phyloP scores from a whole-genome alignment of 495 filamentous ascomycete genomes.

The Darksidea phi region DNA sequence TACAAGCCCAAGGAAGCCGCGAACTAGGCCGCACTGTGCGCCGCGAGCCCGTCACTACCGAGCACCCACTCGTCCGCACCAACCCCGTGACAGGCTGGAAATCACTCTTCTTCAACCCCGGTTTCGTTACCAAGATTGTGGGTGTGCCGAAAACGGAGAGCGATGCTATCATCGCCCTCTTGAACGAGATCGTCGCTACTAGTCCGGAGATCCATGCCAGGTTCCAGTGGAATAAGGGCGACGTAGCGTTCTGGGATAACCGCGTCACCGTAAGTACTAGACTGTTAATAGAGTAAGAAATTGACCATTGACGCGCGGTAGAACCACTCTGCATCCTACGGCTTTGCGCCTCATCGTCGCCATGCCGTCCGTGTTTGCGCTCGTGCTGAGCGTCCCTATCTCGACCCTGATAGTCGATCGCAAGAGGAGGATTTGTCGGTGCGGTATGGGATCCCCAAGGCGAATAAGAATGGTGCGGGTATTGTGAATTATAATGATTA shows the following conservation, averaged over 20 bases:
- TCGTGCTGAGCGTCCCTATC: slow-evolving; percentile 57
- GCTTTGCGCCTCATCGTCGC: slow-evolving; percentile 61
- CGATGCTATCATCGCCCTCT: slow-evolving; percentile 62
- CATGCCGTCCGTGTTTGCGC: slow-evolving; percentile 62
- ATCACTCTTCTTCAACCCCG: slow-evolving; percentile 75
- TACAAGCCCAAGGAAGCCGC: slow-evolving; percentile 65
- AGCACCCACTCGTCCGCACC: slow-evolving; percentile 70
- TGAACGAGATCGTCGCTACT: slow-evolving; percentile 63
- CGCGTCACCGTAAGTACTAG: slow-evolving; percentile 54
- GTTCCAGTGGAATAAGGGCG: slow-evolving; percentile 68
- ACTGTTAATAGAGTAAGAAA: background rate
- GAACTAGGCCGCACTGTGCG: slow-evolving; percentile 63
- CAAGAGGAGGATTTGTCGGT: slow-evolving; percentile 59
- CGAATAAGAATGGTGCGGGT: slow-evolving; percentile 61
- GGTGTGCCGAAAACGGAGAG: slow-evolving; percentile 70
- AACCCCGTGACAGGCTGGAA: slow-evolving; percentile 79
- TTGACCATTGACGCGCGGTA: slow-evolving; percentile 30
- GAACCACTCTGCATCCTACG: slow-evolving; percentile 63
- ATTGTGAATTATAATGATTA: slow-evolving; percentile 66
- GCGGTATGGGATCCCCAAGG: slow-evolving; percentile 51
- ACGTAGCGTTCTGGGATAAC: slow-evolving; percentile 78
- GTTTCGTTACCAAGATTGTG: slow-evolving; percentile 74
- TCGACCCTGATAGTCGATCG: slow-evolving; percentile 54
- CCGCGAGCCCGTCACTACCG: slow-evolving; percentile 61
- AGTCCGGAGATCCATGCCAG: slow-evolving; percentile 68